Base-by-base conservation (phyloP, 2,329 filamentous ascomycete species). In the Ceratocystiopsis sp. region DNA sequence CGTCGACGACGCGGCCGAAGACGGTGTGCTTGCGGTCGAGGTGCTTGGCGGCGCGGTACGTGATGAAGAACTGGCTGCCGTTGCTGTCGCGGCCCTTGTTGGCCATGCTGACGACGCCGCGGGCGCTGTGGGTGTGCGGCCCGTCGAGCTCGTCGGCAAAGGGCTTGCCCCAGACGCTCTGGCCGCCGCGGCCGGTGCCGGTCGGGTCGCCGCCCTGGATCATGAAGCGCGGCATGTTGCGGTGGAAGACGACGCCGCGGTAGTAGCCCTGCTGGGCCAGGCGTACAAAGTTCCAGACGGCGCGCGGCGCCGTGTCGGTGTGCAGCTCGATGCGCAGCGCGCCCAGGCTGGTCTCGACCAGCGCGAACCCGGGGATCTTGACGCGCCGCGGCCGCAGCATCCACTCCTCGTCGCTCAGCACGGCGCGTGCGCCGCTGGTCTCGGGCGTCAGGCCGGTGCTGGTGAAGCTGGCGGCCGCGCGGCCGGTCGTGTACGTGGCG, bases 71-170 rank as follows among this genome's bases (percentile, higher is more conserved):
- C 60, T 98, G 91, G 52, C 77, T 84, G 10, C 84, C 91, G 61
- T 98, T 98, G 18, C 89, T 96, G 56, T 95, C 89, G 57, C 95
- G 95, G 46, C 91, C 91, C 58, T 98, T 98, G 61, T 98, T 98
- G 36, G 91, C 91, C 91, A 98, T 98, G 51, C 80, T 86, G 21
- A 93, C 57, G 1, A 87, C 73, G 13, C 91, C 91, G 25, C 87
- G 70, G 0, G 70, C 64, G 55, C 85, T 80, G 54, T 98, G 91
- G n/a, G 79, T 81, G 36, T 86, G 61, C 0, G 89, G 85, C 0
- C 87, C 86, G 15, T 95, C 86, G 49, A 96, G 80, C 57, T 98
- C 91, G 58, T 98, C 91, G 42, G 80, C 71, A 55, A 98, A 98
- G 48, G 86, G 84, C 61, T 93, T 93, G 46, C 84, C 84, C 91